These are phyloP conservation scores for Ophiostoma sp. DNA, from an alignment of 2,329 filamentous ascomycete species.

Conservation along the genomic window DNA sequence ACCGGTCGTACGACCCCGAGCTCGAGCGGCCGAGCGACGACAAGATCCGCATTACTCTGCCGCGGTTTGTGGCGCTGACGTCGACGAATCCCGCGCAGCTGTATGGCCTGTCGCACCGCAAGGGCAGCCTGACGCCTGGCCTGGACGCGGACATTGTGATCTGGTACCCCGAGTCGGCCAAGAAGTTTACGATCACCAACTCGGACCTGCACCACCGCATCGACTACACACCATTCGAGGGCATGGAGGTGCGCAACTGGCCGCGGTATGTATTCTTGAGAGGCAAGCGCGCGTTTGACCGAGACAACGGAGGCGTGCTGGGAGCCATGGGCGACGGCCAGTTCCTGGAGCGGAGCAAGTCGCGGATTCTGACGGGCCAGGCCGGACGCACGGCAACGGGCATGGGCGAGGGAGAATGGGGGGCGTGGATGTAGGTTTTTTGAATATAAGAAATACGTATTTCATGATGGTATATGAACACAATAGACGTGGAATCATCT, in stretches of 20 bases:
- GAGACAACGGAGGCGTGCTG: slow-evolving; percentile 45
- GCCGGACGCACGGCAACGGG: slow-evolving; percentile 24
- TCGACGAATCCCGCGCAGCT: slow-evolving; percentile 52
- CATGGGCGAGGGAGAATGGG: slow-evolving; percentile 23
- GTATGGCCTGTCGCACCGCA: slow-evolving; percentile 48
- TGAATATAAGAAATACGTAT: slow-evolving; percentile 27
- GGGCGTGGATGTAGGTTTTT: slow-evolving; percentile 22
- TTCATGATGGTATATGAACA: neutral
- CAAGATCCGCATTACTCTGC: slow-evolving; percentile 24
- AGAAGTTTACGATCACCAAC: slow-evolving; percentile 42
- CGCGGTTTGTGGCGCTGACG: slow-evolving; percentile 48
- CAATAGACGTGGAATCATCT: no score
- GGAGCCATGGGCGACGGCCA: slow-evolving; percentile 44
- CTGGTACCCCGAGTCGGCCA: slow-evolving; percentile 45
- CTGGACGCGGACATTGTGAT: slow-evolving; percentile 53
- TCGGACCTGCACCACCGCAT: slow-evolving; percentile 54
- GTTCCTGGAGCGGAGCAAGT: slow-evolving; percentile 41
- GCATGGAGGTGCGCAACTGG: slow-evolving; percentile 52
- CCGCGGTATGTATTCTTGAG: slow-evolving; percentile 55
- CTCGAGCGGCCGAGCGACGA: slow-evolving; percentile 36
- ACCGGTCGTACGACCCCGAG: slow-evolving; percentile 3
- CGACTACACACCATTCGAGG: slow-evolving; percentile 60
- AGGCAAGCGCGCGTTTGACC: slow-evolving; percentile 54
- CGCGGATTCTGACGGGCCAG: slow-evolving; percentile 24
- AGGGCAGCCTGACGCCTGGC: slow-evolving; percentile 48